Percentiles rank a stretch among this genome's conserved stretches.
Conservation (phyloP, 2,329 filamentous ascomycete genomes). For the Aspergillus bombycis region DNA sequence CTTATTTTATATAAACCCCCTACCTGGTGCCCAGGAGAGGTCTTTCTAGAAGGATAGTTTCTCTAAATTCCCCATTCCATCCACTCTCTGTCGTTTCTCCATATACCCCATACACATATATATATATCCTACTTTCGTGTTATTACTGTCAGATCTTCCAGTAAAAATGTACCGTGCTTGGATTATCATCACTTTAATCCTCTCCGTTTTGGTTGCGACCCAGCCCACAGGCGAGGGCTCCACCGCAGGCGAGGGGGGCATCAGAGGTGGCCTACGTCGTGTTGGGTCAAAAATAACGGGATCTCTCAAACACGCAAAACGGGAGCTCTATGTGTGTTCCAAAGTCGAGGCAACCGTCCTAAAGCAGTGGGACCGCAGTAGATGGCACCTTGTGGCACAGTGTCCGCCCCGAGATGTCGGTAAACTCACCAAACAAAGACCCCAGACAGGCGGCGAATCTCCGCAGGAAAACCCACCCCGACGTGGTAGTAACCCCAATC, state of each 20-base stretch:
- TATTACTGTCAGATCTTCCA: not conserved
- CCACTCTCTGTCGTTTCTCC: not conserved
- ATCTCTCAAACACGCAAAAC: not conserved
- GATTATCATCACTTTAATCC: not conserved
- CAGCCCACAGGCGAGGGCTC: not conserved
- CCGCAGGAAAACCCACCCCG: not conserved
- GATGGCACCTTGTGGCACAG: not conserved
- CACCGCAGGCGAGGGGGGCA: not conserved
- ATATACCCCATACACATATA: not conserved
- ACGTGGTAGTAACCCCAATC: too few relatives aligned
- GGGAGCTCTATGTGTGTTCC: not conserved
- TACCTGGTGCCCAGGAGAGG: not conserved
- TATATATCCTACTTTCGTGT: not conserved
- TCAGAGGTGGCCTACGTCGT: not conserved
- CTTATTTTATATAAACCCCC: not conserved
- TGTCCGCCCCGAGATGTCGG: not conserved
- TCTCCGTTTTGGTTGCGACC: too few relatives aligned
- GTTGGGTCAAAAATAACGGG: not conserved
- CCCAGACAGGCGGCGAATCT: not conserved
- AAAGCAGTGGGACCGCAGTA: not conserved
- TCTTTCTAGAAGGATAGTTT: not conserved
- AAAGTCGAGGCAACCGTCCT: not conserved
- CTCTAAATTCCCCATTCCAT: not conserved
- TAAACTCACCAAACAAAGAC: not conserved
- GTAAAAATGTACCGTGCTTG: not conserved